A percentile compares a stretch with the other conserved stretches of the same genome.
These are phyloP conservation scores for Tolypocladium paradoxum DNA, from an alignment of 2,329 filamentous ascomycete genomes.

Conservation along the genomic window DNA sequence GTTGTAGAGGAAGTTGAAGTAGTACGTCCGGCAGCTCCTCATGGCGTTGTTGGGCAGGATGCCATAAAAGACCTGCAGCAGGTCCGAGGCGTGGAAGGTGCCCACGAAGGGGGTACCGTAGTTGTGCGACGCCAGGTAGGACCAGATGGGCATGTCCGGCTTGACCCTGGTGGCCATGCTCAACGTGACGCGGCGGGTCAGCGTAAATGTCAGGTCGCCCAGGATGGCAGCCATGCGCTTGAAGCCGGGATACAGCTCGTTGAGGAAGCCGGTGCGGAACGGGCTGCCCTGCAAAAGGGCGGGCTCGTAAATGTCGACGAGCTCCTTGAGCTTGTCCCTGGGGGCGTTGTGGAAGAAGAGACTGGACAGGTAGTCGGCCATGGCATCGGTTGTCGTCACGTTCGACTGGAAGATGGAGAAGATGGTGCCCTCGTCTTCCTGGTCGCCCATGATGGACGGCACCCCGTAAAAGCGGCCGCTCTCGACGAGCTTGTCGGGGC, in stretches of 20 bases:
- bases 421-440: constrained; percentile 72
- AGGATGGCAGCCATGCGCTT: constrained; percentile 67
- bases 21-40: constrained; percentile 53
- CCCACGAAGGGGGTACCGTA: constrained; percentile 62
- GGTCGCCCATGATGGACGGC: constrained; percentile 53
- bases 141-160: constrained; percentile 57
- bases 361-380: constrained; percentile 50
- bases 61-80: constrained; percentile 60
- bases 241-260: constrained; percentile 66
- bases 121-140: constrained; percentile 63
- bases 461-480: constrained; percentile 38
- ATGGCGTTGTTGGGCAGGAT: constrained; percentile 52
- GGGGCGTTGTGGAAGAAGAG: constrained; percentile 51
- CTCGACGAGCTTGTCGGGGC: constrained; percentile 46
- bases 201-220: constrained; percentile 65
- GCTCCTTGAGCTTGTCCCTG: constrained; percentile 33
- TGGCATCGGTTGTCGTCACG: constrained; percentile 46
- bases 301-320: constrained; percentile 55
- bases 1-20: constrained; percentile 60
- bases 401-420: constrained; percentile 62
- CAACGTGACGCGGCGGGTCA: constrained; percentile 58
- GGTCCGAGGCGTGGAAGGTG: constrained; percentile 63
- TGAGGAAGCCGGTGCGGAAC: constrained; percentile 57
- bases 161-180: constrained; percentile 30
- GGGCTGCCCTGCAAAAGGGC: constrained; percentile 51